Base-by-base conservation (phyloP, 768 basidiomycete species). In the Termitomyces bulborhizus region DNA sequence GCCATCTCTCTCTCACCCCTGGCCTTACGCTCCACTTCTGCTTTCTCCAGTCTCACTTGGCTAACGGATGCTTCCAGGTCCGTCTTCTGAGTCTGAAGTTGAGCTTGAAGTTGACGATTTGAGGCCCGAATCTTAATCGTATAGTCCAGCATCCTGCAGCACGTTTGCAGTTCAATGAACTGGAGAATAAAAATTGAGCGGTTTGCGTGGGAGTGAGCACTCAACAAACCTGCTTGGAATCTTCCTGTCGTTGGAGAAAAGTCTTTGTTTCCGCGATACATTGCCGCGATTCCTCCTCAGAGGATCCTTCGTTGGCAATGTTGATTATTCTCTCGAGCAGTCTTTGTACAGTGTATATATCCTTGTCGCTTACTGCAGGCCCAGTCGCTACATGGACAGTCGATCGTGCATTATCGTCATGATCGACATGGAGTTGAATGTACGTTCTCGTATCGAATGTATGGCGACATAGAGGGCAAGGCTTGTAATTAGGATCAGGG, bases 381-480 rank as follows among this genome's bases (percentile, higher is more conserved):
- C 53, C 71, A 65, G 54, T 76, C 74, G 31, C 71, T 68, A 52
- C 73, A 69, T 4, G 70, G 15, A 51, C 16, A 24, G 40, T 15
- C 29, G 63, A 39, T 29, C 51, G 53, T 26, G 57, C 32, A n/a
- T 59, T 61, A 51, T 55, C 68, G 46, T 82, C 77, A 52, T 77
- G 59, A 66, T 87, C 85, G 46, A 88, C 67, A 64, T 85, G 86
- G 48, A 90, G 77, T 66, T 72, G 79, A 45, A 81, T 73, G 27
- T 26, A 52, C 3, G 43, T 32, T 29, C 44, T 78, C 64, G 9
- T 78, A 71, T 15, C 69, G 62, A 68, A 85, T 85, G 21, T 71
- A 66, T 7, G 65, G 43, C 86, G 81, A 69, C 87, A 90, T 46
- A 90, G 69, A 45, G 87, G 86, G 62, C 87, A 89, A 31, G 62